A percentile compares a stretch with the other conserved stretches of the same genome.
These are phyloP conservation scores for Fusarium floridanum DNA, from an alignment of 2,329 filamentous ascomycete genomes.

Conservation along the genomic window DNA sequence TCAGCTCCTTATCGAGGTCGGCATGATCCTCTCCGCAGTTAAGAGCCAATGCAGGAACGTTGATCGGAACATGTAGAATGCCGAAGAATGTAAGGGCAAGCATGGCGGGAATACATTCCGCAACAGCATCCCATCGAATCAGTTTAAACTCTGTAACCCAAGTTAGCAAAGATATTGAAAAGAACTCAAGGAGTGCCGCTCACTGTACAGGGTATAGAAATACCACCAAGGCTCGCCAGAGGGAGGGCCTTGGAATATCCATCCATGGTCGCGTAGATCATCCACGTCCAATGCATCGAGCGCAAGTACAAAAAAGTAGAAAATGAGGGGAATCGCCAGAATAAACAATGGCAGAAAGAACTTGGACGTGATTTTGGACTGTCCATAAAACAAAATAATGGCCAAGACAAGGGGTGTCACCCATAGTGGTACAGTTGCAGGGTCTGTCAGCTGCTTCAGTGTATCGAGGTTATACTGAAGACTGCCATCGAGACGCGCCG, in stretches of 20 bases:
- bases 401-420: slow-evolving; percentile 82
- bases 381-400: slow-evolving; percentile 79
- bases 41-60: slow-evolving; percentile 92
- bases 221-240: slow-evolving; percentile 94
- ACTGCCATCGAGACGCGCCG: slow-evolving; percentile 86
- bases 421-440: slow-evolving; percentile 86
- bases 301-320: slow-evolving; percentile 81
- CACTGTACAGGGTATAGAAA: slow-evolving; percentile 95
- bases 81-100: slow-evolving; percentile 98
- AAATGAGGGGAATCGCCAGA: slow-evolving; percentile 78
- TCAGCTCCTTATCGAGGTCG: slow-evolving; percentile 89
- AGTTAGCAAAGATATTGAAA: slow-evolving; percentile 28
- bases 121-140: slow-evolving; percentile 85
- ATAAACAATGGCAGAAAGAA: slow-evolving; percentile 92
- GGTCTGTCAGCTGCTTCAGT: slow-evolving; percentile 77
- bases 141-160: slow-evolving; percentile 75
- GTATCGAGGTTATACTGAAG: slow-evolving; percentile 85
- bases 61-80: slow-evolving; percentile 96
- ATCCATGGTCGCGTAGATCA: slow-evolving; percentile 78
- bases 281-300: slow-evolving; percentile 77
- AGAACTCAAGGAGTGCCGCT: slow-evolving; percentile 49
- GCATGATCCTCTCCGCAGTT: slow-evolving; percentile 93
- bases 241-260: slow-evolving; percentile 91
- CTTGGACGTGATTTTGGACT: slow-evolving; percentile 82
- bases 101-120: slow-evolving; percentile 92